These are phyloP conservation scores for Lomentospora prolificans DNA, from an alignment of 2,329 filamentous ascomycete genomes.

Conservation along the genomic window DNA sequence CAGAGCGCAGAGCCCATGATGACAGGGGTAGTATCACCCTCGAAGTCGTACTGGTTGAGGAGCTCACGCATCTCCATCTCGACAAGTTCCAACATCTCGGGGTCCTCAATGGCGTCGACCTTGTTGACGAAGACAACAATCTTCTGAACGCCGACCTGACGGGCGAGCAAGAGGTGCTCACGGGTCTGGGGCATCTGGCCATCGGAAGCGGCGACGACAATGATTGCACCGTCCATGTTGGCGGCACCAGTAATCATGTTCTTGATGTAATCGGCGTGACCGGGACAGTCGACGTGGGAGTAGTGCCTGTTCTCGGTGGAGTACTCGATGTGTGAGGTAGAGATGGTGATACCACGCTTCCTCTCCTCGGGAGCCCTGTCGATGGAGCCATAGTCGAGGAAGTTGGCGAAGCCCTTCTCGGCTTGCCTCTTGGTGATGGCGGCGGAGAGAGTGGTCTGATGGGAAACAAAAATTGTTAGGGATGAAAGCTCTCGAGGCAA, in stretches of 20 bases:
- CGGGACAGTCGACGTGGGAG: conserved; percentile 98
- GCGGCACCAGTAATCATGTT: conserved; percentile 99
- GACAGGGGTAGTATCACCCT: conserved; percentile 96
- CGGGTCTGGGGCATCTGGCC: conserved; percentile 99
- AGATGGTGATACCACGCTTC: conserved; percentile 99
- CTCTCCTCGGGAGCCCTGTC: conserved; percentile 99
- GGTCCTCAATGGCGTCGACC: conserved; percentile 92
- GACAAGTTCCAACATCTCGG: conserved; percentile 99
- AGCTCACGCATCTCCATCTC: conserved; percentile 99
- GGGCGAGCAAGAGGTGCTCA: conserved; percentile 94
- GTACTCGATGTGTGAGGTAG: conserved; percentile 98
- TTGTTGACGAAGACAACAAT: conserved; percentile 99
- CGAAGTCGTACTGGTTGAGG: conserved; percentile 84
- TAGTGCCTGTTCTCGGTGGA: conserved; percentile 90
- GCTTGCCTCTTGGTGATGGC: conserved; percentile 98
- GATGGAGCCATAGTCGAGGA: conserved; percentile 95
- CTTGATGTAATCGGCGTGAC: conserved; percentile 99
- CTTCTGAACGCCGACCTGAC: conserved; percentile 95
- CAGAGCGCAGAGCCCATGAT: conserved; percentile 94
- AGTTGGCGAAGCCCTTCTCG: conserved; percentile 86
- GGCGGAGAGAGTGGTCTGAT: conserved; percentile 88
- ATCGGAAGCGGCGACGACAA: conserved; percentile 95
- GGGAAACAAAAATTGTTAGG: background rate
- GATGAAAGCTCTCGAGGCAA: background rate
- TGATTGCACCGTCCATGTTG: conserved; percentile 98